phyloP scores from a whole-genome alignment of 139 green algal genomes.

The Chlamydomonas asymmetrica region DNA sequence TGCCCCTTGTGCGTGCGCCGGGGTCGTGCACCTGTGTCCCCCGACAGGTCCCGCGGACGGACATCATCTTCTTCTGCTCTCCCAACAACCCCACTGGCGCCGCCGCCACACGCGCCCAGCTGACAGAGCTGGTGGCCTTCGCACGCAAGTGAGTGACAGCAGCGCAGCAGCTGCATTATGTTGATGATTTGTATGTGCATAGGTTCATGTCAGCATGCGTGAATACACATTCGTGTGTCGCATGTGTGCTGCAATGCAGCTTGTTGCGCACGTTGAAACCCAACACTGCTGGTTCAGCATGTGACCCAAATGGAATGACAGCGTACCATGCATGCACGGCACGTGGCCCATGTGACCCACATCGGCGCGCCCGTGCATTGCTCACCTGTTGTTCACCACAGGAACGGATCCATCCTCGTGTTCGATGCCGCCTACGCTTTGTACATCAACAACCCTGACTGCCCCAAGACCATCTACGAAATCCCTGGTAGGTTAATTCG shows the following conservation, averaged over 20 bases:
- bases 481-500: slow-evolving; percentile 64
- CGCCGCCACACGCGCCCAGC: slow-evolving; percentile 89
- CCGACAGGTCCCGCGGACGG: slow-evolving; percentile 71
- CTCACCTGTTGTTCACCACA: neutral
- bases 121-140: slow-evolving; percentile 89
- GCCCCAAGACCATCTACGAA: slow-evolving; percentile 96
- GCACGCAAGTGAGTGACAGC: slow-evolving; percentile 72
- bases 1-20: too few relatives aligned
- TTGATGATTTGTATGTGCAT: too few relatives aligned
- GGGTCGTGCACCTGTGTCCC: too few relatives aligned
- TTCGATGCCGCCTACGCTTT: slow-evolving; percentile 98
- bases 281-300: too few relatives aligned
- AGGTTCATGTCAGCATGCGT: too few relatives aligned
- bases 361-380: neutral
- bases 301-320: too few relatives aligned
- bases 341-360: neutral
- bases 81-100: slow-evolving; percentile 97
- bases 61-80: slow-evolving; percentile 99
- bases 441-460: slow-evolving; percentile 93
- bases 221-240: too few relatives aligned
- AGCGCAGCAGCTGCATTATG: too few relatives aligned
- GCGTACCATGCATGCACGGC: neutral
- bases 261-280: too few relatives aligned
- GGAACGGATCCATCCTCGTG: slow-evolving; percentile 66
- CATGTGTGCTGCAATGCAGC: too few relatives aligned